phyloP scores from a whole-genome alignment of 768 basidiomycete genomes.

The Hemileccinum rubropunctum region DNA sequence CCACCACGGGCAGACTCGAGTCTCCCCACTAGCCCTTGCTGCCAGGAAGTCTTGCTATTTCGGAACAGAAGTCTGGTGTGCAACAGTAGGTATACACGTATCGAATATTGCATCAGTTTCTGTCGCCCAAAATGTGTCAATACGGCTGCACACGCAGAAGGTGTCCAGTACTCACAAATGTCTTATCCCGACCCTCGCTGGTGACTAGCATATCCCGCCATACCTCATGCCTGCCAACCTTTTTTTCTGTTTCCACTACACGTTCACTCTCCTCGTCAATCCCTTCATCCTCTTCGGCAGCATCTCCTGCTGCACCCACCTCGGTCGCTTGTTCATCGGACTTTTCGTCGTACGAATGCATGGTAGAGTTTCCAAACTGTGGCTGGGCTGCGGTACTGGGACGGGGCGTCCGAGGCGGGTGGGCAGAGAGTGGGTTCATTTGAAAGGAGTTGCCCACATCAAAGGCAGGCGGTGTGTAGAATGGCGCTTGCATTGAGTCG shows the following conservation, averaged over 20 bases:
- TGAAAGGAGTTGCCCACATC: constrained; percentile 65
- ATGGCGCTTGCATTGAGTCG: constrained; percentile 42
- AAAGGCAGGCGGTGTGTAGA: constrained; percentile 53
- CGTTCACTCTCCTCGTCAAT: constrained; percentile 49
- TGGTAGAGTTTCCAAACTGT: constrained; percentile 21
- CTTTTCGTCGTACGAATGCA: constrained; percentile 41
- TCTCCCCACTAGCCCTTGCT: constrained; percentile 54
- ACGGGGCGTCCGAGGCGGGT: constrained; percentile 76
- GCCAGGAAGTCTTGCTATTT: constrained; percentile 44
- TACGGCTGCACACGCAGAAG: not conserved
- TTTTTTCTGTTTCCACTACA: constrained; percentile 42
- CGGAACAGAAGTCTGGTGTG: constrained; percentile 57
- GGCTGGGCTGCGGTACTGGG: constrained; percentile 23
- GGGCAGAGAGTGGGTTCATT: constrained; percentile 77
- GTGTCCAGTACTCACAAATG: constrained; percentile 56
- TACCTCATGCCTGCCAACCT: constrained; percentile 61
- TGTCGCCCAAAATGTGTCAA: constrained; percentile 27
- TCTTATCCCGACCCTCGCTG: constrained; percentile 80
- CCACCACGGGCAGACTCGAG: constrained; percentile 54
- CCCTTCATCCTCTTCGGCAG: constrained; percentile 37
- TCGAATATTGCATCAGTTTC: constrained; percentile 88
- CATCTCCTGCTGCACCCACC: constrained; percentile 12
- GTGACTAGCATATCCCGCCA: constrained; percentile 80
- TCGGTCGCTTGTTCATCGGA: constrained; percentile 35
- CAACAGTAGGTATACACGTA: constrained; percentile 70